Conservation (phyloP, 805 yeast species). For the Komagataella pastoris region DNA sequence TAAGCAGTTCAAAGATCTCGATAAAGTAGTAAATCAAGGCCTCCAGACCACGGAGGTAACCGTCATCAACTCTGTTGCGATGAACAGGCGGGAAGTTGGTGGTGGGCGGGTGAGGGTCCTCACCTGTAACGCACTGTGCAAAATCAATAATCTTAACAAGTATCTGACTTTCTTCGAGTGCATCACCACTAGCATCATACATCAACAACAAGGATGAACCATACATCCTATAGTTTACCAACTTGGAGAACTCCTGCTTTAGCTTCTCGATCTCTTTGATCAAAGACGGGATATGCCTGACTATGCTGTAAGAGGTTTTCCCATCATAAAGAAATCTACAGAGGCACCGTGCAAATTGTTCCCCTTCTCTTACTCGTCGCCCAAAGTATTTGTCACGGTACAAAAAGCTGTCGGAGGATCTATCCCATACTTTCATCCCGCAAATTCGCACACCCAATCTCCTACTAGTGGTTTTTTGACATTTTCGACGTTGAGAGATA, state of each 20-base stretch:
- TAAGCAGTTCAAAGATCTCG: conserved; percentile 40
- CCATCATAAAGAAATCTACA: conserved; percentile 79
- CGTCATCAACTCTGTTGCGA: conserved; percentile 54
- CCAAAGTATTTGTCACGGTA: conserved; percentile 91
- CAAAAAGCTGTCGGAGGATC: conserved; percentile 29
- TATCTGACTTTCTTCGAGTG: conserved; percentile 9
- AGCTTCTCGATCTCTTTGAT: conserved; percentile 48
- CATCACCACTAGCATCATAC: conserved; percentile 55
- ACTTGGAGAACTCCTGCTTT: conserved; percentile 33
- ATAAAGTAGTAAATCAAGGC: conserved; percentile 61
- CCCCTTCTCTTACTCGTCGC: conserved; percentile 55
- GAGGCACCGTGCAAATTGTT: conserved; percentile 64
- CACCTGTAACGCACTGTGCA: conserved; percentile 80
- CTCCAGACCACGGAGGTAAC: conserved; percentile 71
- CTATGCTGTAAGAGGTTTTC: conserved; percentile 35
- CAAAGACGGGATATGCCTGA: conserved; percentile 53
- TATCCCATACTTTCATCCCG: conserved; percentile 83
- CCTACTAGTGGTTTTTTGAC: conserved; percentile 69
- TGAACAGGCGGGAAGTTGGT: conserved; percentile 63
- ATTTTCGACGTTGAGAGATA: conserved; percentile 69
- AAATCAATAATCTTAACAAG: conserved; percentile 81
- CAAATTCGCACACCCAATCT: conserved; percentile 84
- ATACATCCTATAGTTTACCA: conserved; percentile 75
- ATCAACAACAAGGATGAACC: conserved; percentile 83
- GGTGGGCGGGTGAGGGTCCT: conserved; percentile 26